Percentiles rank a stretch among this genome's conserved stretches.
Conservation (phyloP, 352 stramenopile genomes). For the Halophytophthora batemanensis region DNA sequence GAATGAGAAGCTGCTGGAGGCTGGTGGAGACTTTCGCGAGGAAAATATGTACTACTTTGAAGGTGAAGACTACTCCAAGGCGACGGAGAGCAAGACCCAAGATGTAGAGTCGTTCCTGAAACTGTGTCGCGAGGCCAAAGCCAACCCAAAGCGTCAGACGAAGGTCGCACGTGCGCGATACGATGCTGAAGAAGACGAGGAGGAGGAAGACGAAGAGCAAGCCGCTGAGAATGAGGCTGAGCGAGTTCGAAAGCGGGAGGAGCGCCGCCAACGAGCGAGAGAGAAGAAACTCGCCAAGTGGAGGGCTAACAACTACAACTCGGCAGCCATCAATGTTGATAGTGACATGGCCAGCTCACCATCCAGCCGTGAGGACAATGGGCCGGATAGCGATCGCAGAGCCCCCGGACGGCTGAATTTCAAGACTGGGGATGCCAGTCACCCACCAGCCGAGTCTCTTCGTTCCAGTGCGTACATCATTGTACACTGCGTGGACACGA, state of each 20-base stretch:
- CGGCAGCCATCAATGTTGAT: constrained; percentile 29
- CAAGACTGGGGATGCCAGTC: constrained; percentile 57
- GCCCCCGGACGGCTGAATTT: constrained; percentile 36
- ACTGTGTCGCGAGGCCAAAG: constrained; percentile 24
- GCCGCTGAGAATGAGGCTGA: constrained; percentile 40
- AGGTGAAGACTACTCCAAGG: constrained; percentile 64
- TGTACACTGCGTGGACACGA: constrained; percentile 78
- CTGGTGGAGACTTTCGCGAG: constrained; percentile 55
- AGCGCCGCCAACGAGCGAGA: constrained; percentile 36
- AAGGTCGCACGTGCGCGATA: constrained; percentile 31
- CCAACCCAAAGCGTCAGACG: constrained; percentile 22
- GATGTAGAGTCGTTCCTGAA: constrained; percentile 41
- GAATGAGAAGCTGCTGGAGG: constrained; percentile 49
- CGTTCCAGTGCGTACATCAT: constrained; percentile 35
- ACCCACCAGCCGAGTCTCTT: constrained; percentile 23
- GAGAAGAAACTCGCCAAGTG: constrained; percentile 56
- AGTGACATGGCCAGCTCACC: constrained; percentile 1
- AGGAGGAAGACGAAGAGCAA: constrained; percentile 29
- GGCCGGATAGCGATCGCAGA: not conserved
- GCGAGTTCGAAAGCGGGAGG: constrained; percentile 31
- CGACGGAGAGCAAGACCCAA: constrained; percentile 28
- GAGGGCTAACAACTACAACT: constrained; percentile 62
- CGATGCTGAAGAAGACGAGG: constrained; percentile 32
- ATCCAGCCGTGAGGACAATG: constrained; percentile 6
- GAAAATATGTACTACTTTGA: constrained; percentile 88